Evolutionary conservation across 1,284 basidiomycete genomes (phyloP), one percentile per base, ranked within the genome.

Genomic region (Coniferiporia sulphurascens): DNA sequence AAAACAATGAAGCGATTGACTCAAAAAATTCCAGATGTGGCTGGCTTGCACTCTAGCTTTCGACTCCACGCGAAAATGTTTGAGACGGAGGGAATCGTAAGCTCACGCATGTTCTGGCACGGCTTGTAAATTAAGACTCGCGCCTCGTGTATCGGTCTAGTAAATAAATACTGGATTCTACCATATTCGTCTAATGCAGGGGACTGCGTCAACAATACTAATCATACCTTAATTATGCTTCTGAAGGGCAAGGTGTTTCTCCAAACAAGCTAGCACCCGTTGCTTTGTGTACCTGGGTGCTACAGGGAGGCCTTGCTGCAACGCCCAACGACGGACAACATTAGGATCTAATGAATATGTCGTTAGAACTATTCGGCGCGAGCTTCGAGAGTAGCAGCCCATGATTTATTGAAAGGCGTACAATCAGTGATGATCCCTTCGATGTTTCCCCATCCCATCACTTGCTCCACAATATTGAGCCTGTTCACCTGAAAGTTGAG

Each of bases 391-490:
- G 5, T 27, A 27, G 27, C 27, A 27, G 27, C 27, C 27, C 3
- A 27, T 27, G 27, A 27, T 27, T 27, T 27, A 27, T 27, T 27
- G 27, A 27, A 48, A 41, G 19, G 70, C 73, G 21, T 63, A 78
- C 75, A 87, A 65, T 89, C 87, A 0, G 86, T 82, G 64, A 89
- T 88, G 53, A 90, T 80, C 0, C 89, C 89, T 68, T 91, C 88
- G 0, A 83, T 84, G 27, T 27, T 27, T 15, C 81, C 81, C 73
- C 78, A 78, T 8, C 76, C 74, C 49, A 85, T 62, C 48, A 92
- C 68, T 63, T 85, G 77, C 19, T 86, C 82, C 4, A 81, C 79
- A 34, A 84, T 74, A 64, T 82, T 84, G 59, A 89, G 71, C 19
- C 77, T 72, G 65, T 89, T 82, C 58, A 85, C 76, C 84, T 86